phyloP scores from a whole-genome alignment of 805 yeast genomes.

The Schwanniomyces vanrijiae region DNA sequence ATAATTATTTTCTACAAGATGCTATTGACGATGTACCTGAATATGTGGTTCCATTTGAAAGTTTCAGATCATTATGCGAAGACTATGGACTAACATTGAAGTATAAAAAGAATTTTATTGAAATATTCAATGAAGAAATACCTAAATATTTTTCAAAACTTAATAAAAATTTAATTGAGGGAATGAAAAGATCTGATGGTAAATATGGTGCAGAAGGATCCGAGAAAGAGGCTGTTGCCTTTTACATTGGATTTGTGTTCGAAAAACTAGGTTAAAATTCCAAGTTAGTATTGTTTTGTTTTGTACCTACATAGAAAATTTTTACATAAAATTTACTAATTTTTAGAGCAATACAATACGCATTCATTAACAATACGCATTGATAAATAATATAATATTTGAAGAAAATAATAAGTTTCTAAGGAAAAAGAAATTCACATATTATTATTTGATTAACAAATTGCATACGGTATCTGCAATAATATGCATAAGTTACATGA shows the following conservation, averaged over 20 bases:
- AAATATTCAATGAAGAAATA: constrained; percentile 77
- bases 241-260: constrained; percentile 82
- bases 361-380: background rate
- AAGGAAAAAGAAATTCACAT: background rate
- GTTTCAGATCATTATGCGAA: constrained; percentile 77
- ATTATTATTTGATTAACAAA: background rate
- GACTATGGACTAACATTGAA: constrained; percentile 76
- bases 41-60: constrained; percentile 92
- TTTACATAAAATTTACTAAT: background rate
- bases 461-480: background rate
- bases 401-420: background rate
- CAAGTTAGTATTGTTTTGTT: background rate
- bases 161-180: constrained; percentile 62
- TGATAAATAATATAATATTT: background rate
- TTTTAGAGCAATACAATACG: background rate
- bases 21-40: constrained; percentile 98
- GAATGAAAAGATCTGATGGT: constrained; percentile 76
- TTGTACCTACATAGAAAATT: background rate
- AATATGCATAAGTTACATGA: background rate
- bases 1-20: constrained; percentile 79
- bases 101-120: constrained; percentile 74
- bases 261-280: constrained; percentile 47
- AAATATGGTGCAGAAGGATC: constrained; percentile 83
- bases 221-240: constrained; percentile 87
- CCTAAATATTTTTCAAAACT: constrained; percentile 61